Evolutionary conservation across 2,329 filamentous ascomycete species (phyloP).

Genomic region (Teratosphaeriaceae sp.): DNA sequence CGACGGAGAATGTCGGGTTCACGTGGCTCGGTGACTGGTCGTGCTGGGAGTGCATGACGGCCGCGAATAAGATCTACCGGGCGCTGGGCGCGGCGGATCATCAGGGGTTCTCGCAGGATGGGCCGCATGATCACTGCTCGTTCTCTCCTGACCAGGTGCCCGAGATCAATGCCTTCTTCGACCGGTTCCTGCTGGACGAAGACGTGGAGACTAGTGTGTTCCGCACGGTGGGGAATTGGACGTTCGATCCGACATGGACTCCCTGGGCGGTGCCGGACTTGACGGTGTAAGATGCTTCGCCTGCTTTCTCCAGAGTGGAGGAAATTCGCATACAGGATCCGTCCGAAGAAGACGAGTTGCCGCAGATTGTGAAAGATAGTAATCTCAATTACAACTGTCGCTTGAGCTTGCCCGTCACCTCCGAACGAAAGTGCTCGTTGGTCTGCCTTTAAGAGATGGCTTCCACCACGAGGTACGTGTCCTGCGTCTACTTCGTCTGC

Average conservation of each 20-base stretch:
- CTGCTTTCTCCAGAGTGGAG: too few relatives aligned
- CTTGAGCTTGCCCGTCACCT: too few relatives aligned
- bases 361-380: too few relatives aligned
- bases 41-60: slow-evolving; percentile 4
- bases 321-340: too few relatives aligned
- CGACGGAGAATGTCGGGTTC: slow-evolving; percentile 3
- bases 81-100: slow-evolving; percentile 1
- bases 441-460: neutral
- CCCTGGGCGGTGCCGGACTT: slow-evolving; percentile 4
- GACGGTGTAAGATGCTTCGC: too few relatives aligned
- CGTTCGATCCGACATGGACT: slow-evolving; percentile 4
- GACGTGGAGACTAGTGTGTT: slow-evolving; percentile 1
- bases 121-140: slow-evolving; percentile 5
- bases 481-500: neutral
- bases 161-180: slow-evolving; percentile 2
- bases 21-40: slow-evolving; percentile 4
- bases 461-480: too few relatives aligned
- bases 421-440: too few relatives aligned
- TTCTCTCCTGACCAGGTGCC: slow-evolving; percentile 2
- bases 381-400: too few relatives aligned
- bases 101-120: slow-evolving; percentile 5
- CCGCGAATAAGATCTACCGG: slow-evolving; percentile 3
- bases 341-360: too few relatives aligned
- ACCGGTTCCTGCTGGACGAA: slow-evolving; percentile 4
- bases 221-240: slow-evolving; percentile 4